Evolutionary conservation across 2,329 filamentous ascomycete species (phyloP), one percentile per base, ranked within the genome.

Genomic region (Fusarium anguioides): DNA sequence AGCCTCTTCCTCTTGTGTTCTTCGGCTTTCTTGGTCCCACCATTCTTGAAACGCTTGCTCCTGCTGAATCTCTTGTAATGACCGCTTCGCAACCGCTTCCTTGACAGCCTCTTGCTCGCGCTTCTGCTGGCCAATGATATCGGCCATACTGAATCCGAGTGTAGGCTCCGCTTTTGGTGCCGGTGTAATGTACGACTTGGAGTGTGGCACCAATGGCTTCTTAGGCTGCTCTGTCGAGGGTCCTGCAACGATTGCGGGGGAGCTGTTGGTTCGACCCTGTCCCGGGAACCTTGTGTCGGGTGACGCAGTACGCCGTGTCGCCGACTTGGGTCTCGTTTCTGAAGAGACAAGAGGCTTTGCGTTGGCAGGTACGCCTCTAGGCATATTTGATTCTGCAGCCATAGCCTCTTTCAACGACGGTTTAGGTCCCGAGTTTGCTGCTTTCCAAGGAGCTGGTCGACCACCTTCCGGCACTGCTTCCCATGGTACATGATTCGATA

Each of bases 31-130:
- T 64, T 91, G 89, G 69, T 96, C 93, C 94, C 94, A 97, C 94
- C 94, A 97, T 76, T 96, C 90, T 75, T 97, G 93, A 76, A 99
- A 99, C 49, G 93, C 93, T 75, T 99, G 96, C 78, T 99, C 96
- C 68, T 96, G 89, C 76, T 99, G 96, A 60, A 99, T 99, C 66
- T 98, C 96, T 74, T 96, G 90, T 27, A 99, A 81, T 66, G 92
- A 96, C 55, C 95, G 87, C 79, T 97, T 97, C 4, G 94, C 92
- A 12, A 89, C 89, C 1, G 94, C 93, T 75, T 97, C 94, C 51
- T 88, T 90, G 62, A 96, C 89, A 18, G 88, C 86, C 57, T 93
- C 88, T 74, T 96, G 96, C 75, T 97, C 94, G 10, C 88, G 88
- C 76, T 91, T 88, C 78, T 99, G 94, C 74, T 97, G 89, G 9